Base-by-base conservation (phyloP, 257 asterid genomes). In the Capsicum chinense region DNA sequence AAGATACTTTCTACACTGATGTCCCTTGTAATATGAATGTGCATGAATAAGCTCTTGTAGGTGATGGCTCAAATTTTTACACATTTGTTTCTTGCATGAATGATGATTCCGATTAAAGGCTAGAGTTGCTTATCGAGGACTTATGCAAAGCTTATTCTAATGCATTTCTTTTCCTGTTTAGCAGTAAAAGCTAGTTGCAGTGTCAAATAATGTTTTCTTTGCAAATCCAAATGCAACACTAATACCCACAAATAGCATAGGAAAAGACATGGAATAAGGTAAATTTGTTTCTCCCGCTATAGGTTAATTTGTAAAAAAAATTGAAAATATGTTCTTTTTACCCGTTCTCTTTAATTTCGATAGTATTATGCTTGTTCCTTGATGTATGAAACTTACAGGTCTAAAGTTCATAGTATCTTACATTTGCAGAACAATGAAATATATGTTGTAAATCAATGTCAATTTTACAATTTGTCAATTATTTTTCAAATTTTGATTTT, bases 201-300 rank as follows among this genome's bases (percentile, higher is more conserved):
- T 89, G 70, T 96, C 99, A 21, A 89, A 96, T 48, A 48, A 59
- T 79, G 84, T 93, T 42, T 86, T 97, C 78, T 96, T 96, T 85
- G 90, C 87, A 54, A 88, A 97, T 88, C 99, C 99, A 84, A 91
- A 97, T 50, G 97, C 93, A 14, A 98, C 99, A 84, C 90, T 94
- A 26, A 59, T 97, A 97, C 86, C 99, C 99, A 1, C 97, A 98
- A 81, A 89, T 97, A 78, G 98, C 99, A 0, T 98, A 97, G 85
- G 99, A 98, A 81, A 93, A 91, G 85, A 74, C 84, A 17, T 97
- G 99, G 99, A 85, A 97, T 83, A 97, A 93, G 91, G 99, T 94
- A 89, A 87, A 94, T 85, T 26, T 26, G n/a, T 54, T 47, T 56
- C 64, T 76, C 54, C 48, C 26, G 14, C 64, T 14, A 14, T 74